These are phyloP conservation scores for Colletotrichum liriopes DNA, from an alignment of 2,329 filamentous ascomycete genomes.

Conservation along the genomic window DNA sequence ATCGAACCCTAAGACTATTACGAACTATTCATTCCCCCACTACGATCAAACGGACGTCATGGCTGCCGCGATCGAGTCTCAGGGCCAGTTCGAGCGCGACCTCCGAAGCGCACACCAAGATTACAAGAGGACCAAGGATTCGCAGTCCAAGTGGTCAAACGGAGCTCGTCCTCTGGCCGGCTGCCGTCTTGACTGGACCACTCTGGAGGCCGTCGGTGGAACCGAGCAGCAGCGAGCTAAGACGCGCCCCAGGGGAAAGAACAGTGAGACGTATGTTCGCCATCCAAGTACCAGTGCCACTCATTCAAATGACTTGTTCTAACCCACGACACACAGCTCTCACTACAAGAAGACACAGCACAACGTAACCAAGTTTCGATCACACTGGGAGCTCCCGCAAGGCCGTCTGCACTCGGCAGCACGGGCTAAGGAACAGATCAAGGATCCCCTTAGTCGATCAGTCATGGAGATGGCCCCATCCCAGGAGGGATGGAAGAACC, in stretches of 20 bases:
- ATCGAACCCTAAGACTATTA: background rate
- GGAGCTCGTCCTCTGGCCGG: slow-evolving; percentile 54
- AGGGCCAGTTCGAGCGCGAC: slow-evolving; percentile 54
- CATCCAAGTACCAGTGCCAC: background rate
- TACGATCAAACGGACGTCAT: slow-evolving; percentile 39
- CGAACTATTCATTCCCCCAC: background rate
- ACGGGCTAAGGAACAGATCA: slow-evolving; percentile 54
- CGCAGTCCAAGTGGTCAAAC: slow-evolving; percentile 58
- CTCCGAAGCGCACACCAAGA: slow-evolving; percentile 60
- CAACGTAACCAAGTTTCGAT: slow-evolving; percentile 58
- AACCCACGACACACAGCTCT: slow-evolving; percentile 17
- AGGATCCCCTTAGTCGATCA: slow-evolving; percentile 54
- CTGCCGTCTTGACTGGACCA: slow-evolving; percentile 41
- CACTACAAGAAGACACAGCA: slow-evolving; percentile 45
- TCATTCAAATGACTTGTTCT: background rate
- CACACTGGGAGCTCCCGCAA: slow-evolving; percentile 46
- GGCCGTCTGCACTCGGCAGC: slow-evolving; percentile 53
- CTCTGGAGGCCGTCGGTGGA: slow-evolving; percentile 43
- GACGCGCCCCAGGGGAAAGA: slow-evolving; percentile 52
- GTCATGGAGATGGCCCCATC: slow-evolving; percentile 52
- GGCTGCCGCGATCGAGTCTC: slow-evolving; percentile 46
- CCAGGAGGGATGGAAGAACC: slow-evolving; percentile 27
- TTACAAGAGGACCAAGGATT: slow-evolving; percentile 62
- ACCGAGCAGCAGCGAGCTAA: slow-evolving; percentile 53
- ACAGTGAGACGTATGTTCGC: slow-evolving; percentile 53